Evolutionary conservation across 352 stramenopile species (phyloP), one percentile per base, ranked within the genome.

Genomic region (Pythium utonaiense): DNA sequence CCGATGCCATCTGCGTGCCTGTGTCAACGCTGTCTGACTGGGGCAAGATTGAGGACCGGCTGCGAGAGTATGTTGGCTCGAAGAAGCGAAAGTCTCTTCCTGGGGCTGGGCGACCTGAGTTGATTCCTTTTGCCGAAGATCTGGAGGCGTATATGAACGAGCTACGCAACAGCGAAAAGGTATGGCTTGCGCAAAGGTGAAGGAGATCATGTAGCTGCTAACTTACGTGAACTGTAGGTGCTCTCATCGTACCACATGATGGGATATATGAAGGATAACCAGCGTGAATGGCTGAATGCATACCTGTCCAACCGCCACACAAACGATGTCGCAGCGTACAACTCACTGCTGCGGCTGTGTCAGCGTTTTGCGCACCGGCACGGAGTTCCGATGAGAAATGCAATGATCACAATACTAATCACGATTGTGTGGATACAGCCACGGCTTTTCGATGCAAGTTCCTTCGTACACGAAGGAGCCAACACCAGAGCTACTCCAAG

Each of bases 91-190:
- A 54, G 48, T 42, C 48, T 27, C 7, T 54, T 5, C 17, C 8
- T n/a, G 48, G 48, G 14, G 10, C 7, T 19, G 45, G 45, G 14
- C 21, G 45, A 3, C 19, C 7, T 6, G 45, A 52, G 45, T n/a
- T 41, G 27, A 54, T 54, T 16, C 30, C 48, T 3, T 40, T 54
- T n/a, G 7, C 38, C 10, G 6, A 54, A 6, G 54, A 53, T 2
- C 25, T 61, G 22, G 19, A 53, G 2, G 17, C 8, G 1, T 53
- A 24, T 42, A 61, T 61, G 54, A 61, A 61, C n/a, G 42, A 61
- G n/a, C 9, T 45, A 24, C 40, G 42, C 25, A 25, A 42, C 14
- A 25, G 40, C 5, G 40, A 52, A 3, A 10, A 52, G 40, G 41
- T 50, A 16, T n/a, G n/a, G n/a, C n/a, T n/a, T n/a, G n/a, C n/a